Conservation (phyloP, 129 eudicot genomes). For the Apium graveolens region DNA sequence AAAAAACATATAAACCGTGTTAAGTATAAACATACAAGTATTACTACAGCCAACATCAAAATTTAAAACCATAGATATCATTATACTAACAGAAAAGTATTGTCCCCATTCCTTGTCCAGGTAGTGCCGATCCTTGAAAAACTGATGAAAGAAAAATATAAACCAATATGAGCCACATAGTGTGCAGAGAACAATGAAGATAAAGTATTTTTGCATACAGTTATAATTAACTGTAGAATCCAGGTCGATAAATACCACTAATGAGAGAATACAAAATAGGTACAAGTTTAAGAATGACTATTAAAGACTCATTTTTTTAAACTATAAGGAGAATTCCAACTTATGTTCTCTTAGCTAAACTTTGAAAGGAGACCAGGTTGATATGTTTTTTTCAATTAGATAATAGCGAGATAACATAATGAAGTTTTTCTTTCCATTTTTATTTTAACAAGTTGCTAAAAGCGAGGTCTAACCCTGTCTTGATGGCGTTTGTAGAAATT, state of each 20-base stretch:
- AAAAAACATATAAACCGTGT: slow-evolving; percentile 9
- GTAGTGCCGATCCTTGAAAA: slow-evolving; percentile 94
- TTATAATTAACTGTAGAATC: not conserved
- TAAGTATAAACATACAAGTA: not conserved
- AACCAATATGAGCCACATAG: not conserved
- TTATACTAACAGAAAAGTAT: slow-evolving; percentile 70
- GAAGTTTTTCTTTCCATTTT: not conserved
- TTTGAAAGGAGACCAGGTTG: not conserved
- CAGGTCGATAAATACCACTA: not conserved
- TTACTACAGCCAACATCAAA: not conserved
- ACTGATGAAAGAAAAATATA: slow-evolving; percentile 34
- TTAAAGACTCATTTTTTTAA: not conserved
- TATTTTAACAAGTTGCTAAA: not conserved
- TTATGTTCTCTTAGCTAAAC: not conserved
- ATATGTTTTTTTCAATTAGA: not conserved
- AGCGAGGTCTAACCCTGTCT: slow-evolving; percentile 53
- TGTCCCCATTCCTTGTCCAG: slow-evolving; percentile 99
- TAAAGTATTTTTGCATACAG: not conserved
- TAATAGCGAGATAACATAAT: not conserved
- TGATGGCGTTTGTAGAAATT: slow-evolving; percentile 89
- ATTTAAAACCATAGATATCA: not conserved
- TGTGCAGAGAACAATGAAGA: not conserved
- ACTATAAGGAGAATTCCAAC: not conserved
- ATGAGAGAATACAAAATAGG: not conserved
- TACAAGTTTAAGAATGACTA: not conserved